A percentile compares a stretch with the other conserved stretches of the same genome.
phyloP scores from a whole-genome alignment of 495 filamentous ascomycete genomes.

The Pyrenula massariospora region DNA sequence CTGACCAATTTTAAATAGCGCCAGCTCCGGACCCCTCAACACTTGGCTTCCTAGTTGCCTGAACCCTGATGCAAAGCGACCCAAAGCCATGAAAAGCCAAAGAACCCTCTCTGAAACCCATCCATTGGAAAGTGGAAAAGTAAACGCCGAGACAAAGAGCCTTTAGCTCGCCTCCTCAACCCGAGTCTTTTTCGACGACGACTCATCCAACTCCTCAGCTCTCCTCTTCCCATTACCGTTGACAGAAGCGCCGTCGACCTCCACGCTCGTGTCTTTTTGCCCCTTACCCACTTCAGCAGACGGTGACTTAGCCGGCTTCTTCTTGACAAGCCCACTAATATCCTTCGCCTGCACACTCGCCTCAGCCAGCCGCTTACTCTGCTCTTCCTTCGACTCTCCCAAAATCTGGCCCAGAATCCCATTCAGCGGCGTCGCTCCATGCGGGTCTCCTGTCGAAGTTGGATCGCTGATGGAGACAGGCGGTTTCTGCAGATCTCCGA shows the following conservation, averaged over 20 bases:
- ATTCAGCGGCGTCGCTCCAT: conserved; percentile 37
- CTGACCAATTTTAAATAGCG: too few species aligned
- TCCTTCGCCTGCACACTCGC: conserved; percentile 75
- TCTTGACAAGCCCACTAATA: conserved; percentile 66
- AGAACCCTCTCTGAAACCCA: too few species aligned
- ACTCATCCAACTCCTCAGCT: conserved; percentile 28
- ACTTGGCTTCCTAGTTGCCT: too few species aligned
- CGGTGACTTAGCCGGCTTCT: conserved; percentile 45
- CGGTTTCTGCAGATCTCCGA: conserved; percentile 64
- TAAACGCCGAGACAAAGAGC: too few species aligned
- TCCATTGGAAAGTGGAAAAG: too few species aligned
- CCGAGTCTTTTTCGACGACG: conserved; percentile 15
- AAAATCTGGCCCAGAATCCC: conserved; percentile 67
- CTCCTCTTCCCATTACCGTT: conserved; percentile 28
- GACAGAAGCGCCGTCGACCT: conserved; percentile 10
- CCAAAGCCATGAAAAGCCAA: too few species aligned
- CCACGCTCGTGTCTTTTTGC: conserved; percentile 4
- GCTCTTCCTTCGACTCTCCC: conserved; percentile 49
- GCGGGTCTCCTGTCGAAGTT: conserved; percentile 25
- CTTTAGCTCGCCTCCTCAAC: conserved; percentile 17
- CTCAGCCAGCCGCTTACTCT: conserved; percentile 59
- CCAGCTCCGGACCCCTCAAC: too few species aligned
- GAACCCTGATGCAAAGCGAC: too few species aligned
- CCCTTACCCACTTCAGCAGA: conserved; percentile 7
- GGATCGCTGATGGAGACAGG: conserved; percentile 51